Conservation (phyloP, 2,329 filamentous ascomycete species). For the Monosporascus sp. region DNA sequence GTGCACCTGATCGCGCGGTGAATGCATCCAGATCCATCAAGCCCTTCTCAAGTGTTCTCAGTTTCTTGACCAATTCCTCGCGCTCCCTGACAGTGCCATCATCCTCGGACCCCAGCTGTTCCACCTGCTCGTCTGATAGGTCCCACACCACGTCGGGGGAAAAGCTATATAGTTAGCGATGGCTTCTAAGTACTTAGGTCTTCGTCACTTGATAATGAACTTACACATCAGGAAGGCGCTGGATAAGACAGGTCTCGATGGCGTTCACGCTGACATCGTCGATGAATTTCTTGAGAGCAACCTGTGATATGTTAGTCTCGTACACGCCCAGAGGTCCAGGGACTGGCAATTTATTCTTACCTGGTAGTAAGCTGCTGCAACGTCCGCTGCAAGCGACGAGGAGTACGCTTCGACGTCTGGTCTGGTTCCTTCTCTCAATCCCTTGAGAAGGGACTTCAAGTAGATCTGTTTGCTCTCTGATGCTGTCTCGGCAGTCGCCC, state of each 20-base stretch:
- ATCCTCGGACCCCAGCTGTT: constrained; percentile 19
- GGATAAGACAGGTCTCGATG: constrained; percentile 21
- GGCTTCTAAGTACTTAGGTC: no score
- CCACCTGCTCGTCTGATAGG: constrained; percentile 16
- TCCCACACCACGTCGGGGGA: constrained; percentile 22
- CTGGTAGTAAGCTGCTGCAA: constrained; percentile 21
- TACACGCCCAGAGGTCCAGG: neutral
- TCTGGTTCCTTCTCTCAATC: constrained; percentile 8
- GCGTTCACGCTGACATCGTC: constrained; percentile 23
- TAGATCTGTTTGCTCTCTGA: neutral
- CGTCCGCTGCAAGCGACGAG: constrained; percentile 18
- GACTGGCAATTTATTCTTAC: constrained; percentile 2
- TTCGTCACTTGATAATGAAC: neutral
- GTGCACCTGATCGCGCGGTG: constrained; percentile 13
- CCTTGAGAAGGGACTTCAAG: constrained; percentile 1
- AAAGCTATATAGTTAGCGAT: constrained; percentile 8
- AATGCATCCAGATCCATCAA: constrained; percentile 20
- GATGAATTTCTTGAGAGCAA: constrained; percentile 23
- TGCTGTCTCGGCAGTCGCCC: constrained; percentile 1
- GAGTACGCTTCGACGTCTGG: constrained; percentile 18
- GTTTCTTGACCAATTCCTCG: constrained; percentile 12
- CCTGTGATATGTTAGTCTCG: constrained; percentile 10
- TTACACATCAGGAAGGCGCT: constrained; percentile 22
- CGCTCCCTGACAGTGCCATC: constrained; percentile 16
- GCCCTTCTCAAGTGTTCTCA: constrained; percentile 17